Conservation (phyloP, 768 basidiomycete species). For the Suillus decipiens region DNA sequence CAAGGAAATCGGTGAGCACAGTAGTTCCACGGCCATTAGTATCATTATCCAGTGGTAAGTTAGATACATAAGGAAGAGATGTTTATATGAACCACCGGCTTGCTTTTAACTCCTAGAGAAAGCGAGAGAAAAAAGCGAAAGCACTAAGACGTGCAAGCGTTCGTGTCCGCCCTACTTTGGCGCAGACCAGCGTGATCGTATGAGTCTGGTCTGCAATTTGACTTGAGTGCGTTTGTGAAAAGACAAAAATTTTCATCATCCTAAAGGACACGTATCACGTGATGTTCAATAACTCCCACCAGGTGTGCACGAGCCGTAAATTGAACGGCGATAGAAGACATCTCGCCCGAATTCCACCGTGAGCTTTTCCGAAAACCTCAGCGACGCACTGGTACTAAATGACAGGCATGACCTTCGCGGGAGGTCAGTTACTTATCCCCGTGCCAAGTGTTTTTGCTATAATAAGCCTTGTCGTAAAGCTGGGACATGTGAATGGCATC, state of each 20-base stretch:
- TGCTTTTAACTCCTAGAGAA: slow-evolving; percentile 21
- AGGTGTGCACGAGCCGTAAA: too few species aligned
- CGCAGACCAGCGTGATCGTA: slow-evolving; percentile 28
- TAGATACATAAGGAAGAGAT: neutral
- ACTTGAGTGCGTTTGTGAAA: slow-evolving; percentile 34
- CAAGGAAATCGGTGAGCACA: neutral
- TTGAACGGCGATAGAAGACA: neutral
- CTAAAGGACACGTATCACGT: slow-evolving; percentile 15
- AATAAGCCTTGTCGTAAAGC: neutral
- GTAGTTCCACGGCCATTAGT: neutral
- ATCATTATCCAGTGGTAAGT: neutral
- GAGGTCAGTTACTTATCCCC: neutral
- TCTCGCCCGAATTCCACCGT: neutral
- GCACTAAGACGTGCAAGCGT: slow-evolving; percentile 34
- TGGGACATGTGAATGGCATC: too few species aligned
- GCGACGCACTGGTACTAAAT: neutral
- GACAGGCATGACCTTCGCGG: neutral
- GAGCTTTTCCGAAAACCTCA: neutral
- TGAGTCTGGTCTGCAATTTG: slow-evolving; percentile 32
- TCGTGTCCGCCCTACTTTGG: slow-evolving; percentile 36
- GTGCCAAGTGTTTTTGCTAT: neutral
- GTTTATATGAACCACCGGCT: slow-evolving; percentile 35
- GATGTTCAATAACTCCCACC: neutral
- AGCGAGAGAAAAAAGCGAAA: slow-evolving; percentile 25
- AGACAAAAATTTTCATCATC: neutral